A percentile compares a stretch with the other conserved stretches of the same genome.
Evolutionary conservation across 495 filamentous ascomycete genomes (phyloP).

Genomic region (Cercophora newfieldiana): DNA sequence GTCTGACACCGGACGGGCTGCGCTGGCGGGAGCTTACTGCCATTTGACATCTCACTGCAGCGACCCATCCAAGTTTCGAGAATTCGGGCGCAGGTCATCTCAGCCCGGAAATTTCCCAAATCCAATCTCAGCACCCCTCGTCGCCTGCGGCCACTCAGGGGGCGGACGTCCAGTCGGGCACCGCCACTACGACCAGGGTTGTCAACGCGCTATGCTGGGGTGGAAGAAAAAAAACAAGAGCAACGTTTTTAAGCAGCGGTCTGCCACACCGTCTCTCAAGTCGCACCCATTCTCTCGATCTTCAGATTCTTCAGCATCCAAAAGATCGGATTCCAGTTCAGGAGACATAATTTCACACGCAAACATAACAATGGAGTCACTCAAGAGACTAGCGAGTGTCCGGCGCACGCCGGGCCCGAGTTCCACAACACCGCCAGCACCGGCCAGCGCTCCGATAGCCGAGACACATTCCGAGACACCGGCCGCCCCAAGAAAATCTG

Average conservation of each 20-base stretch:
- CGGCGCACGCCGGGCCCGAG: not conserved
- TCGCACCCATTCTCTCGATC: not conserved
- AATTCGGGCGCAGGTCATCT: conserved; percentile 1
- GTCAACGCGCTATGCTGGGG: not conserved
- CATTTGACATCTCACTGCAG: not conserved
- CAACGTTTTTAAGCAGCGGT: not conserved
- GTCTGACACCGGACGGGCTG: not conserved
- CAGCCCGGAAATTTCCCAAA: conserved; percentile 11
- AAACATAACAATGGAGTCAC: conserved; percentile 1
- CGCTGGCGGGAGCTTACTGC: not conserved
- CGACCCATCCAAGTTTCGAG: not conserved
- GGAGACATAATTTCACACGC: not conserved
- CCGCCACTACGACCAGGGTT: not conserved
- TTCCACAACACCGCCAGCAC: not conserved
- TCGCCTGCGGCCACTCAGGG: conserved; percentile 1
- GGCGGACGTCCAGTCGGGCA: conserved; percentile 1
- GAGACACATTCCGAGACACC: not conserved
- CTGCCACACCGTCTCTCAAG: not conserved
- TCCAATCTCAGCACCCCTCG: conserved; percentile 4
- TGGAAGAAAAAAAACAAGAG: not conserved
- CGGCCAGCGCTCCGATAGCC: not conserved
- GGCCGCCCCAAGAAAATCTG: not conserved
- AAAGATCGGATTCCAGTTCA: not conserved
- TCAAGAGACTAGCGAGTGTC: conserved; percentile 3
- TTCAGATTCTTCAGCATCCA: conserved; percentile 2